phyloP scores from a whole-genome alignment of 2,329 filamentous ascomycete species.

The Phyllosticta paracitricarpa region DNA sequence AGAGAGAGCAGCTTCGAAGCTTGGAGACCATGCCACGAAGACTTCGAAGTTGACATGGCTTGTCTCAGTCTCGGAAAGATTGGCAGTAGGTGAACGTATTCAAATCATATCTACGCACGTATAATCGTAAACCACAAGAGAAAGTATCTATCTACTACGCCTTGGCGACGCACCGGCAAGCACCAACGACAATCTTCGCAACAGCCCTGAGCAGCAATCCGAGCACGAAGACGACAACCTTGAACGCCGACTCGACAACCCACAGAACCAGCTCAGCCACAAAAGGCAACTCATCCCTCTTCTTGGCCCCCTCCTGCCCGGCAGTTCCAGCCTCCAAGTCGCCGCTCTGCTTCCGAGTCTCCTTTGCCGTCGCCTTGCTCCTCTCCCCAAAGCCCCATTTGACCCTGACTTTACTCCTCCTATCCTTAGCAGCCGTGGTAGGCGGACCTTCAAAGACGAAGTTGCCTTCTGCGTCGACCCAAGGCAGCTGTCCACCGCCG shows the following conservation, averaged over 20 bases:
- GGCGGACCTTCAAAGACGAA: conserved; percentile 10
- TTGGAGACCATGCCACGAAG: background rate
- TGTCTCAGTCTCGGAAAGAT: background rate
- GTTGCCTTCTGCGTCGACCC: background rate
- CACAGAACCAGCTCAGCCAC: conserved; percentile 30
- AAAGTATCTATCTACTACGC: conserved; percentile 17
- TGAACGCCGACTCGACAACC: conserved; percentile 32
- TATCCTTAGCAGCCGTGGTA: conserved; percentile 18
- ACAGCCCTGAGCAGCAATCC: conserved; percentile 33
- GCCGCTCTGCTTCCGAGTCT: conserved; percentile 18
- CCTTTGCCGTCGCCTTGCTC: conserved; percentile 4
- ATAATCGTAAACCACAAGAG: background rate
- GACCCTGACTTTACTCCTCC: conserved; percentile 14
- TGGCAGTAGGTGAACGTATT: background rate
- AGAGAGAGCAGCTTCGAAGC: background rate
- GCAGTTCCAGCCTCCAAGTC: conserved; percentile 10
- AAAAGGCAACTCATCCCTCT: conserved; percentile 16
- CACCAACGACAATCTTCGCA: conserved; percentile 28
- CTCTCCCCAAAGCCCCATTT: conserved; percentile 5
- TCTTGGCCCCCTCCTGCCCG: background rate
- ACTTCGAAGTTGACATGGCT: background rate
- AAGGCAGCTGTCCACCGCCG: background rate
- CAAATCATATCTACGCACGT: background rate
- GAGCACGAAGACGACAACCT: conserved; percentile 32
- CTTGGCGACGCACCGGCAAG: conserved; percentile 27